Base-by-base conservation (phyloP, 1,284 basidiomycete genomes). In the Mycena sp. region DNA sequence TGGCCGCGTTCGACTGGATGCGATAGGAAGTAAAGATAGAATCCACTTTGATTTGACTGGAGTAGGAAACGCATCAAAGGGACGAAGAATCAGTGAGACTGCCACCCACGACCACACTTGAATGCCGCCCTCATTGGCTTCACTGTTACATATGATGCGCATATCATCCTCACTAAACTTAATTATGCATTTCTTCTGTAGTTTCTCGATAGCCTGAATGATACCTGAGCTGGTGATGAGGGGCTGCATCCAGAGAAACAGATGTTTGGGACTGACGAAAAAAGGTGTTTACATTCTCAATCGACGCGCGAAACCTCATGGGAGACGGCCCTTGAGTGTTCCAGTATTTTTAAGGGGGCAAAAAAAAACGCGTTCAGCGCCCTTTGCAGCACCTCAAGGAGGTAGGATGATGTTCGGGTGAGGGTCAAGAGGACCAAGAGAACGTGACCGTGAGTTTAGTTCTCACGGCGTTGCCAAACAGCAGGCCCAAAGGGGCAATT, bases 111-210 rank as follows among this genome's bases (percentile, higher is more conserved):
- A n/a, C n/a, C n/a, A n/a, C n/a, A n/a, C n/a, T n/a, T n/a, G n/a
- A n/a, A n/a, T n/a, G n/a, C n/a, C n/a, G n/a, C n/a, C n/a, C n/a
- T n/a, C n/a, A n/a, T n/a, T n/a, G n/a, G n/a, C n/a, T n/a, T n/a
- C n/a, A n/a, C n/a, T n/a, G n/a, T n/a, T n/a, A n/a, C n/a, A n/a
- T n/a, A n/a, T n/a, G n/a, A n/a, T n/a, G n/a, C n/a, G n/a, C n/a
- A n/a, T n/a, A n/a, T n/a, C n/a, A n/a, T n/a, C n/a, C n/a, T n/a
- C n/a, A n/a, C n/a, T n/a, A n/a, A n/a, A n/a, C n/a, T n/a, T n/a
- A n/a, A n/a, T n/a, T n/a, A n/a, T n/a, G n/a, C 92, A 94, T 78
- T 83, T 86, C 74, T 92, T 93, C 71, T 95, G 91, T 9, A 96
- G 80, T 66, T 92, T 94, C 67, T 93, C 88, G n/a, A 94, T 80